Base-by-base conservation (phyloP, 306 rosid genomes). In the Senna siamea region DNA sequence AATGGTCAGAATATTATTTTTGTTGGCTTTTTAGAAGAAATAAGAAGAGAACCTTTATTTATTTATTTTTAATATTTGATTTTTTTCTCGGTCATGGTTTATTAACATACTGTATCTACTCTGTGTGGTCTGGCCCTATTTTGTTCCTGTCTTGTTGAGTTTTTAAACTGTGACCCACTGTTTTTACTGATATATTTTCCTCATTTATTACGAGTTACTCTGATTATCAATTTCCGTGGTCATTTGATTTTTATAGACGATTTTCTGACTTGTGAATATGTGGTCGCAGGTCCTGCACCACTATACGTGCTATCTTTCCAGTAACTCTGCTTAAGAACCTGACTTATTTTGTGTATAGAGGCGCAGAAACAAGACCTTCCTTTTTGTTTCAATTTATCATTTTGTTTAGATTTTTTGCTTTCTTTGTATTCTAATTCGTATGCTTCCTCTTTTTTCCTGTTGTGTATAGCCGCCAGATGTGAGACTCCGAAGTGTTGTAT, bases 231-330 rank as follows among this genome's bases (percentile, higher is more conserved):
- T 83, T 66, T 68, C 62, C 74, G n/a, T 80, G 79, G 78, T 43
- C 65, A 77, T 86, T 86, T 80, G 68, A 85, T 78, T 82, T 69
- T 73, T 77, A 66, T 82, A 79, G 86, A 77, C 83, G 69, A 72
- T 79, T 78, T 86, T 81, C 92, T 91, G 82, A 91, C 86, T 58
- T 75, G 80, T 87, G 91, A 86, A 86, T 77, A 81, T 89, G 92
- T 89, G 97, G 97, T 86, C 87, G 96, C 96, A 91, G 97, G 95
- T 90, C 82, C 81, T 89, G 94, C 93, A 79, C 98, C 90, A 85
- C 94, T 73, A 76, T 87, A 84, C 84, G 87, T 80, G 96, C 82
- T 84, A 82, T 88, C 82, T 82, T 86, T 83, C 86, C 90, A 84
- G 96, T 83, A 78, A 87, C 87, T 86, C 68, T 81, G 92, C 89